phyloP scores from a whole-genome alignment of 345 rosid genomes.

The Dipteronia sinensis region DNA sequence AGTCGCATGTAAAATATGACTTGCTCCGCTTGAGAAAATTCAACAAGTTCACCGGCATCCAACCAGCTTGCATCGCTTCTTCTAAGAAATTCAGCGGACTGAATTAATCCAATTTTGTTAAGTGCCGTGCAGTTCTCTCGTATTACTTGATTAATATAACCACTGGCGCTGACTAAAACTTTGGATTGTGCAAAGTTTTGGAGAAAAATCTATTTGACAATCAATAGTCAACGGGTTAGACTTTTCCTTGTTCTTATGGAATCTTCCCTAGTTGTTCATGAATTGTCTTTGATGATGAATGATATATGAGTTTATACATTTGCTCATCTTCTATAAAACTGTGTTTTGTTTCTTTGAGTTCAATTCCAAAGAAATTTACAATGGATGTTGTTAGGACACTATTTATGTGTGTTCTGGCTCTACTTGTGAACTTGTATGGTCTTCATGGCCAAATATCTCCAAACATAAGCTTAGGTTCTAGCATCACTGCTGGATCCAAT shows the following conservation, averaged over 20 bases:
- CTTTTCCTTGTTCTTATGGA: background rate
- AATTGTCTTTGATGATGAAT: background rate
- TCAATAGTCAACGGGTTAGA: too few species aligned
- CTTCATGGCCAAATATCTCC: slow-evolving; percentile 14
- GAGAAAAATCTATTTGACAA: too few species aligned
- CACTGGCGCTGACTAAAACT: too few species aligned
- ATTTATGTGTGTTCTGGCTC: slow-evolving; percentile 4
- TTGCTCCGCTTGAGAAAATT: too few species aligned
- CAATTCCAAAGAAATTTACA: background rate
- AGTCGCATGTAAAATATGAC: too few species aligned
- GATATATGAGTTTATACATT: background rate
- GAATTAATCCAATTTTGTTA: too few species aligned
- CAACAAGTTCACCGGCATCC: too few species aligned
- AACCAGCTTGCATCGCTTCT: too few species aligned
- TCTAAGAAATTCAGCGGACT: too few species aligned
- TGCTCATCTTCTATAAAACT: background rate
- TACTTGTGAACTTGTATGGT: slow-evolving; percentile 8
- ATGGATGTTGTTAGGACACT: slow-evolving; percentile 11
- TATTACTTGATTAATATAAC: too few species aligned
- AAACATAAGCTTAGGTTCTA: slow-evolving; percentile 23
- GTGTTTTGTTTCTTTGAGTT: background rate
- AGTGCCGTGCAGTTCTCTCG: too few species aligned
- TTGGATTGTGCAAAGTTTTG: too few species aligned
- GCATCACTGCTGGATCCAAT: slow-evolving; percentile 25
- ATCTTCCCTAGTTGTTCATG: background rate